Conservation (phyloP, 2,329 filamentous ascomycete species). For the Catunica adiposa region DNA sequence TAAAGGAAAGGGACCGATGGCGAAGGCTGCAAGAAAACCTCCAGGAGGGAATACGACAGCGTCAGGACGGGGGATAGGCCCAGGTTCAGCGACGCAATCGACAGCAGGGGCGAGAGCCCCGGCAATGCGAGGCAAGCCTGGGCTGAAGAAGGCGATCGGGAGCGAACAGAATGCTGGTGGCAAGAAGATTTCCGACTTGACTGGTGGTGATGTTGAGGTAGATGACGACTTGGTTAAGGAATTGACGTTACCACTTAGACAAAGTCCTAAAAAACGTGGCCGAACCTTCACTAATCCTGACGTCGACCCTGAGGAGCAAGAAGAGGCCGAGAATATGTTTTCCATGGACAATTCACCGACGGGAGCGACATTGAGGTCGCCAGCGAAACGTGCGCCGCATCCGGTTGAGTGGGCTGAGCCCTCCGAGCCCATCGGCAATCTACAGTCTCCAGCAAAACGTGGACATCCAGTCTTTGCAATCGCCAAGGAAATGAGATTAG, state of each 20-base stretch:
- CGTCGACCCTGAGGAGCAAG: background rate
- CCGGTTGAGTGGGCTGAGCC: conserved; percentile 20
- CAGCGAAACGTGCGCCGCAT: conserved; percentile 31
- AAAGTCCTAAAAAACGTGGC: conserved; percentile 34
- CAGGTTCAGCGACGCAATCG: conserved; percentile 16
- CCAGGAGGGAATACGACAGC: conserved; percentile 8
- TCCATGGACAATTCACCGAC: background rate
- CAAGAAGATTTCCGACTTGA: conserved; percentile 46
- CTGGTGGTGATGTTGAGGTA: conserved; percentile 14
- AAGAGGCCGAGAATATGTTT: background rate
- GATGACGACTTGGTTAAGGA: conserved; percentile 43
- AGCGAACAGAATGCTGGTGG: conserved; percentile 42
- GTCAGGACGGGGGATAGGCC: too few relatives aligned
- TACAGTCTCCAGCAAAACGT: conserved; percentile 40
- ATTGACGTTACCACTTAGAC: conserved; percentile 35
- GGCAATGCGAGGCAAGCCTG: conserved; percentile 20
- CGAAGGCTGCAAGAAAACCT: conserved; percentile 23
- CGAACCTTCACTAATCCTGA: background rate
- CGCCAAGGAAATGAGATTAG: too few relatives aligned
- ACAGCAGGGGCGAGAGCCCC: conserved; percentile 16
- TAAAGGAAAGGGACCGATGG: conserved; percentile 26
- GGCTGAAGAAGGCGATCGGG: conserved; percentile 21
- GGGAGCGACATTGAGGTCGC: conserved; percentile 31
- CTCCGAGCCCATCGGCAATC: conserved; percentile 36
- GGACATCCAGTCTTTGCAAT: conserved; percentile 24